Evolutionary conservation across 2,329 filamentous ascomycete genomes (phyloP).

Genomic region (Neoscytalidium dimidiatum): DNA sequence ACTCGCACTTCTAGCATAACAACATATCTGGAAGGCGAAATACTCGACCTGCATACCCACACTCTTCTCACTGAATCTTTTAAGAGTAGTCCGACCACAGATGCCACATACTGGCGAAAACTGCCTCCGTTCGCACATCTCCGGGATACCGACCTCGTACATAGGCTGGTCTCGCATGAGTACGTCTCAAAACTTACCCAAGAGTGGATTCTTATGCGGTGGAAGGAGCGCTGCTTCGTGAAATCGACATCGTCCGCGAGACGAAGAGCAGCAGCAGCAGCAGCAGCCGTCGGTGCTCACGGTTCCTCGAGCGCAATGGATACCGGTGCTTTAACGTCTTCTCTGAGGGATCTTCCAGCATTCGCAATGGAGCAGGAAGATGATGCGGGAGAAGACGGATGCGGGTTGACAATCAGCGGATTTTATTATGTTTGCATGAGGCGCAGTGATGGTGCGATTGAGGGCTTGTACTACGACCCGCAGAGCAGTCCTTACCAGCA

Average conservation of each 20-base stretch:
- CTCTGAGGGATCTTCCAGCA: background rate
- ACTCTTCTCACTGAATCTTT: constrained; percentile 55
- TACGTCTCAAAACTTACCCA: constrained; percentile 41
- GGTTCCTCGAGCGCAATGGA: background rate
- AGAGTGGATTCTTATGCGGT: constrained; percentile 59
- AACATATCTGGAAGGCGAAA: constrained; percentile 69
- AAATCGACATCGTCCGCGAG: constrained; percentile 27
- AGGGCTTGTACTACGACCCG: constrained; percentile 59
- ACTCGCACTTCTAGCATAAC: constrained; percentile 54
- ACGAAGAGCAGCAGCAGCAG: constrained; percentile 4
- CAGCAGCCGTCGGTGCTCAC: too few relatives aligned
- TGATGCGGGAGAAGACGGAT: constrained; percentile 29
- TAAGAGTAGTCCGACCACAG: constrained; percentile 45
- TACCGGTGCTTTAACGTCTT: background rate
- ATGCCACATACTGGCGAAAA: constrained; percentile 52
- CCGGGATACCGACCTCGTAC: constrained; percentile 43
- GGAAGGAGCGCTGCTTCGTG: constrained; percentile 57
- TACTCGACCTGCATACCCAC: constrained; percentile 60
- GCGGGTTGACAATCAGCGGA: constrained; percentile 54
- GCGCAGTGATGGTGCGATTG: constrained; percentile 47
- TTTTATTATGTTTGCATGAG: constrained; percentile 57
- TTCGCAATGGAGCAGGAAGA: constrained; percentile 10
- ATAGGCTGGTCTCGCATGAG: constrained; percentile 45
- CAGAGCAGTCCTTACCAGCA: constrained; percentile 56
- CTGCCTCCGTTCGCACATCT: constrained; percentile 45